Percentiles rank a stretch among this genome's conserved stretches.
phyloP scores from a whole-genome alignment of 495 filamentous ascomycete genomes.

The Neurospora intermedia region DNA sequence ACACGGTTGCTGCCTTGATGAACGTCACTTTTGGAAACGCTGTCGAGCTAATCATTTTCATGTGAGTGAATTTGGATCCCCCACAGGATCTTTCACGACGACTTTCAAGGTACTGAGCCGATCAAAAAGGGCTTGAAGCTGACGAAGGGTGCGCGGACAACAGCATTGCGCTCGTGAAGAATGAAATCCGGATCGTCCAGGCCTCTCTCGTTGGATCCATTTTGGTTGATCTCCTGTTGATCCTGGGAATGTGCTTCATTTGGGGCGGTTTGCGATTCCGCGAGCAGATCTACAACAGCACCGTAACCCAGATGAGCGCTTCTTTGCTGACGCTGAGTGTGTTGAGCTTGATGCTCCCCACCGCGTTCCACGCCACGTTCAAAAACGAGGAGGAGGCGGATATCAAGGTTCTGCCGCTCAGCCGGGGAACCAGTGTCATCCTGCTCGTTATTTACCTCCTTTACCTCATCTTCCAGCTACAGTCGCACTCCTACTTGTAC shows the following conservation, averaged over 20 bases:
- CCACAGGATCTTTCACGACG: background rate
- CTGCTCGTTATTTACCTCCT: slow-evolving; percentile 70
- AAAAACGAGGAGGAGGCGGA: slow-evolving; percentile 48
- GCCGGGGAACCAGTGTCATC: slow-evolving; percentile 77
- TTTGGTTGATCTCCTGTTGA: slow-evolving; percentile 73
- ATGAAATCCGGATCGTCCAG: slow-evolving; percentile 82
- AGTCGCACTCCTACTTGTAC: slow-evolving; percentile 84
- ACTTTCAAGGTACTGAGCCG: background rate
- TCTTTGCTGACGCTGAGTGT: slow-evolving; percentile 80
- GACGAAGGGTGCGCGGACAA: background rate
- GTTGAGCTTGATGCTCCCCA: slow-evolving; percentile 57
- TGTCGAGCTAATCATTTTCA: slow-evolving; percentile 79
- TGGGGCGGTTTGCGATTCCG: slow-evolving; percentile 73
- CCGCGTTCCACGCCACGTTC: slow-evolving; percentile 80
- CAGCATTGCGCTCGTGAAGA: slow-evolving; percentile 31
- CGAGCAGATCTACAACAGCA: slow-evolving; percentile 90
- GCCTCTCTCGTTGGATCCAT: slow-evolving; percentile 83
- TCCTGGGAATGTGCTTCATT: slow-evolving; percentile 82
- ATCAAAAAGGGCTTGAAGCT: slow-evolving; percentile 13
- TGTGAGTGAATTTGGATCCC: slow-evolving; percentile 6
- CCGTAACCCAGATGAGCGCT: slow-evolving; percentile 87
- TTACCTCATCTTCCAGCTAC: slow-evolving; percentile 82
- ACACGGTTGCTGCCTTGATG: slow-evolving; percentile 70
- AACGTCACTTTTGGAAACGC: slow-evolving; percentile 88
- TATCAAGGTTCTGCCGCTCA: slow-evolving; percentile 60